Conservation (phyloP, 768 basidiomycete genomes). For the Symmetrospora coprosmae region DNA sequence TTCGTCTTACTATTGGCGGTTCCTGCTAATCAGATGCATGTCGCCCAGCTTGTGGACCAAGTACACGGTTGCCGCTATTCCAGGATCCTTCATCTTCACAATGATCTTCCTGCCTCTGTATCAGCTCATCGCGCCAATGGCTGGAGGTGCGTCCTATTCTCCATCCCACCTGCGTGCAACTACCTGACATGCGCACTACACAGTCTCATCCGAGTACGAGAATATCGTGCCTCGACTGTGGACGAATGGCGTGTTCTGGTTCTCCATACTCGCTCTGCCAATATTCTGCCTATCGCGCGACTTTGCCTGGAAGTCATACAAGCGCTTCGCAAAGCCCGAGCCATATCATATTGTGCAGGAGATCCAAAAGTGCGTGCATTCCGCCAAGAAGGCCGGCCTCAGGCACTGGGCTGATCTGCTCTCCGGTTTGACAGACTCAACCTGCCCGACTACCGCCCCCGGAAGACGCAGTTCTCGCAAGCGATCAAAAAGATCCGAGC, state of each 20-base stretch:
- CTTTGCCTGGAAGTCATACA: conserved; percentile 95
- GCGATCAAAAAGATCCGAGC: conserved; percentile 99
- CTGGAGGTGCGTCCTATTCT: conserved; percentile 41
- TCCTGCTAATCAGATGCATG: neutral
- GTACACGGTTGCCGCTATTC: conserved; percentile 89
- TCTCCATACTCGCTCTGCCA: conserved; percentile 69
- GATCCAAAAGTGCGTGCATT: conserved; percentile 71
- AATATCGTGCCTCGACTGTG: conserved; percentile 81
- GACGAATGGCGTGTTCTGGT: conserved; percentile 77
- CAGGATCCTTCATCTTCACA: conserved; percentile 91
- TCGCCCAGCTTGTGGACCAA: conserved; percentile 85
- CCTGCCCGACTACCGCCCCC: conserved; percentile 55
- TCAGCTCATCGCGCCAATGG: conserved; percentile 64
- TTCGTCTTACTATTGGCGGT: conserved; percentile 1
- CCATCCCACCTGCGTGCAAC: neutral
- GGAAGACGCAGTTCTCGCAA: conserved; percentile 79
- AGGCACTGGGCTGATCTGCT: neutral
- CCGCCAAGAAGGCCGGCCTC: conserved; percentile 53
- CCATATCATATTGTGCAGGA: conserved; percentile 99
- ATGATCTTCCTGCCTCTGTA: conserved; percentile 90
- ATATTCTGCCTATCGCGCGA: conserved; percentile 72
- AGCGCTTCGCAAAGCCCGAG: conserved; percentile 70
- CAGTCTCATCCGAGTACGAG: conserved; percentile 74
- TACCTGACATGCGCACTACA: neutral
- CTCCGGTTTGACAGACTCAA: conserved; percentile 16